These are phyloP conservation scores for Platanthera zijinensis DNA, from an alignment of 106 monocot genomes.

Conservation along the genomic window DNA sequence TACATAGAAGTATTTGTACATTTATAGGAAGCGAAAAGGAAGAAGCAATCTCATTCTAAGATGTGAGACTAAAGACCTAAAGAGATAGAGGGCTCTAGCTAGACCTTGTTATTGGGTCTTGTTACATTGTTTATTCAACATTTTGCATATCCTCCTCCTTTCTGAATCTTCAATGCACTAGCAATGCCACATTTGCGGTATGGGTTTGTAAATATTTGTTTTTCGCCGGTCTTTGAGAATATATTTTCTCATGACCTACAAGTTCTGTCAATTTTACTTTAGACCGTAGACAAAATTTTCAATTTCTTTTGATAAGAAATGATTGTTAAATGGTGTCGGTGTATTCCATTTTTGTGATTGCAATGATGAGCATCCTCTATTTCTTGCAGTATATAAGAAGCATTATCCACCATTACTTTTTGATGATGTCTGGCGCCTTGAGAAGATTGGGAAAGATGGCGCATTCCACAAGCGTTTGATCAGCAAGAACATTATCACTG, in stretches of 20 bases:
- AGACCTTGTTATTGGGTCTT: too few species aligned
- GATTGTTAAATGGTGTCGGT: too few species aligned
- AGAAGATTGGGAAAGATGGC: conserved; percentile 98
- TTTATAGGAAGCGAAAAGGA: too few species aligned
- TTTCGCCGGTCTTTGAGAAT: background rate
- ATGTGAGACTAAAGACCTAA: too few species aligned
- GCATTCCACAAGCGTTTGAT: conserved; percentile 90
- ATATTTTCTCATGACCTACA: background rate
- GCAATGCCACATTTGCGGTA: background rate
- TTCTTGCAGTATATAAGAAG: conserved; percentile 89
- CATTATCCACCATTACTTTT: conserved; percentile 67
- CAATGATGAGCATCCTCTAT: background rate
- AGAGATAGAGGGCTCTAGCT: too few species aligned
- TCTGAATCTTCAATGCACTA: background rate
- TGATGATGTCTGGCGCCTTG: conserved; percentile 93
- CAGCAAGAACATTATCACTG: conserved; percentile 67
- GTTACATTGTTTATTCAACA: too few species aligned
- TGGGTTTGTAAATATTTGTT: background rate
- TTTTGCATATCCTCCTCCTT: background rate
- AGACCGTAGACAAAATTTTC: background rate
- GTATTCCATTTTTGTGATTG: background rate
- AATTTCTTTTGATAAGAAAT: background rate
- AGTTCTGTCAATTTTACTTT: background rate
- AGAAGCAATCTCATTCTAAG: too few species aligned
- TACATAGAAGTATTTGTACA: too few species aligned